These are phyloP conservation scores for Tolypocladium paradoxum DNA, from an alignment of 2,329 filamentous ascomycete genomes.

Conservation along the genomic window DNA sequence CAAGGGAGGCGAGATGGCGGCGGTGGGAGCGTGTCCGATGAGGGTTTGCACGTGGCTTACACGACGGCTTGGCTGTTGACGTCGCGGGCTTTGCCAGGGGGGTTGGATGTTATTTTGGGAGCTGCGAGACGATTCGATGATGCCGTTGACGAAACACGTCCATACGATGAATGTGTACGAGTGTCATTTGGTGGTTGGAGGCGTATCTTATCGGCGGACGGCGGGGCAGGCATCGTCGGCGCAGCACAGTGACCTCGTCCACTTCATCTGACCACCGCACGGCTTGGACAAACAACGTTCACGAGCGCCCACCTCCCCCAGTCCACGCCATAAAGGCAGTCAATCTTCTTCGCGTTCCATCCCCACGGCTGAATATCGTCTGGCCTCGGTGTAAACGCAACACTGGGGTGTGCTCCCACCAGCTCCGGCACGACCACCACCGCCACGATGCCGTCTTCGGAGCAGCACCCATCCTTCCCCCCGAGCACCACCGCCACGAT, in stretches of 20 bases:
- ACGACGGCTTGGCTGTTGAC: too few species aligned
- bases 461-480: background rate
- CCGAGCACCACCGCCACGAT: slow-evolving; percentile 16
- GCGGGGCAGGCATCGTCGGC: background rate
- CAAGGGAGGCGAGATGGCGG: background rate
- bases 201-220: background rate
- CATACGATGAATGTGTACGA: background rate
- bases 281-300: background rate
- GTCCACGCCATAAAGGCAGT: background rate
- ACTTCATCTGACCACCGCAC: background rate
- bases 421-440: background rate
- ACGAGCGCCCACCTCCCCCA: too few species aligned
- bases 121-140: background rate
- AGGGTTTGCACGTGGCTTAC: background rate
- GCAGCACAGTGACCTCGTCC: background rate
- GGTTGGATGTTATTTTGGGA: too few species aligned
- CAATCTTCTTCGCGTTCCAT: too few species aligned
- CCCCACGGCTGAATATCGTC: background rate
- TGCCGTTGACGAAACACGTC: background rate
- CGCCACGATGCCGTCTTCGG: background rate
- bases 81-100: too few species aligned
- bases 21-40: background rate
- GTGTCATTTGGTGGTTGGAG: background rate
- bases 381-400: background rate
- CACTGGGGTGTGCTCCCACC: background rate